These are phyloP conservation scores for Rhodamnia argentea DNA, from an alignment of 345 rosid species.

Conservation along the genomic window DNA sequence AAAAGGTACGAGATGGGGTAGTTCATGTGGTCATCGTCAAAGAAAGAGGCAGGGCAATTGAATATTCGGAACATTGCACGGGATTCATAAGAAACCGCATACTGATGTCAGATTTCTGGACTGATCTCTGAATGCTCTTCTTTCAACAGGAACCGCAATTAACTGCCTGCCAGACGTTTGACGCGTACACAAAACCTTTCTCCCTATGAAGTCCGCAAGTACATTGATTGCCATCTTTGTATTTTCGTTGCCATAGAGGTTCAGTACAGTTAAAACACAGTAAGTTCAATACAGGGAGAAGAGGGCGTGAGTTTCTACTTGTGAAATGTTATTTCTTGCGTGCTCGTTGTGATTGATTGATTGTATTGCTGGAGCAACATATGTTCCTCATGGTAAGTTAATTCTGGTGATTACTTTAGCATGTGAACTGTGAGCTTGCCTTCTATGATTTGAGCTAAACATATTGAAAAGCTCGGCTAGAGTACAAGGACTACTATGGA, in stretches of 20 bases:
- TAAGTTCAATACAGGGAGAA: background rate
- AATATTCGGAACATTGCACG: background rate
- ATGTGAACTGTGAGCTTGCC: background rate
- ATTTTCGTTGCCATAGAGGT: background rate
- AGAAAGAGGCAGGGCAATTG: background rate
- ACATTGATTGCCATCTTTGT: background rate
- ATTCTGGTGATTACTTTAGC: background rate
- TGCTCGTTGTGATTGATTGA: background rate
- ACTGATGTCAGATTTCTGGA: background rate
- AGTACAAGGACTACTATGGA: background rate
- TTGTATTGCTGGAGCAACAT: background rate
- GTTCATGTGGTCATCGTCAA: background rate
- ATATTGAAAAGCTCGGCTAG: background rate
- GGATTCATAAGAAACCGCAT: background rate
- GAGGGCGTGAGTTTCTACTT: background rate
- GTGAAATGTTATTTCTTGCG: background rate
- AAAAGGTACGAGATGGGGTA: background rate
- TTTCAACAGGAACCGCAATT: conserved; percentile 72
- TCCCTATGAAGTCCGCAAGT: conserved; percentile 27
- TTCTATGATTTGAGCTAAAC: background rate
- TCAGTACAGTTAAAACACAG: background rate
- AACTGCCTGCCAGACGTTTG: conserved; percentile 63
- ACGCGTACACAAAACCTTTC: conserved; percentile 65
- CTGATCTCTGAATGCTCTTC: background rate
- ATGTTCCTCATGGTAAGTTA: background rate